Base-by-base conservation (phyloP, 371 early-diverging fungal species). In the Coemansia sp. region DNA sequence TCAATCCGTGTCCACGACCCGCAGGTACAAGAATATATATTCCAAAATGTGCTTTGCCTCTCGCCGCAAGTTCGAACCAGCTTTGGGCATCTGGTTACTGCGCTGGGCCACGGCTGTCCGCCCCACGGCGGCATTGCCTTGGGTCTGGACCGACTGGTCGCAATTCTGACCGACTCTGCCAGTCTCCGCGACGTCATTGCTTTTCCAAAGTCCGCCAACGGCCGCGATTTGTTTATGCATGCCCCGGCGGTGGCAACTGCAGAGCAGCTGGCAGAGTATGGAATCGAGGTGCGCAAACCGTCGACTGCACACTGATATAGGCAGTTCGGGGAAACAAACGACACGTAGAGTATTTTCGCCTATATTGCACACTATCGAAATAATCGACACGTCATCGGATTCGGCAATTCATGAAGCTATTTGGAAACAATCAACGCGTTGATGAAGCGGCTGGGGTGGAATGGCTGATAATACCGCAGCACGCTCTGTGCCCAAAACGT, bases 101-200 rank as follows among this genome's bases (percentile, higher is more conserved):
- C 92, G 1, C 81, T 95, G 12, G 84, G 86, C 16, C 86, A 82
- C 34, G 96, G 94, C 1, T 93, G 94, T 76, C 94, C 96, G 4
- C 94, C 94, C 11, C 96, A 95, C 65, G 94, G 93, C 18, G 96
- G 94, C 4, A 86, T 94, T 55, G 94, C 96, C 1, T 70, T 95
- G 55, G 94, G 95, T 0, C 89, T 94, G 60, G 94, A 95, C 64
- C 81, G 94, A 9, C 60, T 95, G 36, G 84, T 95, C 78, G 83
- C 92, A 4, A 87, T 93, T 51, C 58, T 94, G 57, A 88, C 89
- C 60, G 81, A 84, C 12, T 81, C 91, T 0, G 46, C 81, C 0
- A 90, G 92, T 29, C 89, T 95, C 55, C 84, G 93, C 14, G 93
- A 94, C 60, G 96, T 95, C 36, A 94, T 95, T 71, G 94, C 96